These are phyloP conservation scores for Taiwanofungus camphoratus DNA, from an alignment of 1,284 basidiomycete species.

Conservation along the genomic window DNA sequence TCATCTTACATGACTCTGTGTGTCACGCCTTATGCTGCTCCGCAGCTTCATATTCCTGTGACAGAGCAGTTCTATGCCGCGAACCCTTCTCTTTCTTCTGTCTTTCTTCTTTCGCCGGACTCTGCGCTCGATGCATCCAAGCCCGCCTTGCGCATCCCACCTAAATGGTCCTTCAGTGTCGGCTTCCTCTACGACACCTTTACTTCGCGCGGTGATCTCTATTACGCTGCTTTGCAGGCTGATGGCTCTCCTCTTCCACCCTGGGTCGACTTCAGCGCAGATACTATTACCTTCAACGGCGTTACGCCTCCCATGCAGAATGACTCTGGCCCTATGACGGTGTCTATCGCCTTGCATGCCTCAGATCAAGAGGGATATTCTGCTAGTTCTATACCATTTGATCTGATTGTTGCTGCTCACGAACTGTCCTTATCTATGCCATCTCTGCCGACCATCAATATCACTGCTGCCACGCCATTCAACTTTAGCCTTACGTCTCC, in stretches of 20 bases:
- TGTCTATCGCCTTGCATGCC: conserved; percentile 55
- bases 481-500: conserved; percentile 53
- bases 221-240: conserved; percentile 59
- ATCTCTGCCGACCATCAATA: conserved; percentile 58
- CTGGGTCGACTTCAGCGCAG: conserved; percentile 72
- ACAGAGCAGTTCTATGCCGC: conserved; percentile 52
- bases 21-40: conserved; percentile 52
- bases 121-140: conserved; percentile 50
- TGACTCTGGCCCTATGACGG: conserved; percentile 32
- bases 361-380: conserved; percentile 66
- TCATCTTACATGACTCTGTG: conserved; percentile 55
- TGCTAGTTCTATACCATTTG: conserved; percentile 44
- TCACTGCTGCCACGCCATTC: conserved; percentile 51
- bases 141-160: conserved; percentile 73
- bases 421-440: conserved; percentile 49
- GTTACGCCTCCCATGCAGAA: conserved; percentile 50
- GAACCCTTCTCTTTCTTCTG: conserved; percentile 64
- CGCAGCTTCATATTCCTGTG: conserved; percentile 52
- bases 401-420: conserved; percentile 54
- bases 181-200: conserved; percentile 76
- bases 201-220: conserved; percentile 42
- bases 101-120: conserved; percentile 48
- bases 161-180: conserved; percentile 87
- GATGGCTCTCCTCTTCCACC: conserved; percentile 68
- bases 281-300: conserved; percentile 74